Conservation (phyloP, 1,284 basidiomycete species). For the Bjerkandera adusta region DNA sequence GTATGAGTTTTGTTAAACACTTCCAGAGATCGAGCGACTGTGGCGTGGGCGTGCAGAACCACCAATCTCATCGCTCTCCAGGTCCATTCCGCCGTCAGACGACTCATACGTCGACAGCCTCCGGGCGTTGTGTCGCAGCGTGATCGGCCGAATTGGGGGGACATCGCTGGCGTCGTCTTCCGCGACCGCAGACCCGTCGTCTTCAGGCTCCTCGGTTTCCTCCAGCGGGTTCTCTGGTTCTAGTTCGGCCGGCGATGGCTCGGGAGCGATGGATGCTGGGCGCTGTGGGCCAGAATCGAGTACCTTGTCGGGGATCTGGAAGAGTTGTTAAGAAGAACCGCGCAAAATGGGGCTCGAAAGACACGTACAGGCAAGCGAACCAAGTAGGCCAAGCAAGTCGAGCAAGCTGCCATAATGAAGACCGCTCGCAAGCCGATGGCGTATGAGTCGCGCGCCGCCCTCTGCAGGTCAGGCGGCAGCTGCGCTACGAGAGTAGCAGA, state of each 20-base stretch:
- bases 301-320: conserved; percentile 60
- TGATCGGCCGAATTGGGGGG: conserved; percentile 7
- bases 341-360: neutral
- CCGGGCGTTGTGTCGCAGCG: conserved; percentile 1
- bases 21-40: neutral
- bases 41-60: conserved; percentile 32
- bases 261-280: neutral
- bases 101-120: conserved; percentile 45
- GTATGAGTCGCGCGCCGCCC: conserved; percentile 71
- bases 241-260: neutral
- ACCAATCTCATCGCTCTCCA: conserved; percentile 38
- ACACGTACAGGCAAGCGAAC: conserved; percentile 59
- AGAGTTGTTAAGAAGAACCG: conserved; percentile 5
- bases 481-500: conserved; percentile 60
- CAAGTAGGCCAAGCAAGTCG: conserved; percentile 64
- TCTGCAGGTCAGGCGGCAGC: conserved; percentile 59
- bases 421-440: conserved; percentile 63
- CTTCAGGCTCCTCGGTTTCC: conserved; percentile 10
- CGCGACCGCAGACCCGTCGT: neutral
- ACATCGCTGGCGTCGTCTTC: conserved; percentile 4
- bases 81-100: conserved; percentile 37
- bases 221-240: conserved; percentile 5
- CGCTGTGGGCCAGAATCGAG: conserved; percentile 34
- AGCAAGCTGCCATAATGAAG: conserved; percentile 67
- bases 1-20: neutral